A percentile compares a stretch with the other conserved stretches of the same genome.
These are phyloP conservation scores for Coemansia sp. DNA, from an alignment of 192 early-diverging fungal species.

Conservation along the genomic window DNA sequence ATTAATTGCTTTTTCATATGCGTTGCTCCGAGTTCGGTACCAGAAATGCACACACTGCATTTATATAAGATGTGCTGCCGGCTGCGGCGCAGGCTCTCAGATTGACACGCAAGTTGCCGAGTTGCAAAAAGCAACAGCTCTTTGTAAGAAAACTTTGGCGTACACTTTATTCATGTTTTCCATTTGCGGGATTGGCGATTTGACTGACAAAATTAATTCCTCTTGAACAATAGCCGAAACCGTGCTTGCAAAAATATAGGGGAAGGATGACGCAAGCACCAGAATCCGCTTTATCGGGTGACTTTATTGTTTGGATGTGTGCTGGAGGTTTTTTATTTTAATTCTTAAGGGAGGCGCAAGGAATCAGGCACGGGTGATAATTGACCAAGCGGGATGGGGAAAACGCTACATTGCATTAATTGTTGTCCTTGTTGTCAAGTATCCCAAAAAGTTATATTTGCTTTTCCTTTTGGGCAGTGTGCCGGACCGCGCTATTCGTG, in stretches of 20 bases:
- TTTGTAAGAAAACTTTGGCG: no score
- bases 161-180: background rate
- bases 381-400: background rate
- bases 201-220: background rate
- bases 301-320: no score
- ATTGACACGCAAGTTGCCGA: no score
- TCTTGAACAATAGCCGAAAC: background rate
- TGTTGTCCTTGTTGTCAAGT: background rate
- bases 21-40: background rate
- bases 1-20: background rate
- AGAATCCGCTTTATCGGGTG: background rate
- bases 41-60: background rate
- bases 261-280: background rate
- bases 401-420: background rate
- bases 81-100: no score
- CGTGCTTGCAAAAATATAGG: background rate
- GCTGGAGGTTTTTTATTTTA: background rate
- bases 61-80: background rate
- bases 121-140: no score
- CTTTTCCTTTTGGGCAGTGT: background rate
- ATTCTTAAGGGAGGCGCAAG: background rate
- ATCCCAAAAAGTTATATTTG: constrained; percentile 2
- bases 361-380: constrained; percentile 3
- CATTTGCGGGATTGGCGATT: background rate
- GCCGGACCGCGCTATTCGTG: background rate